Conservation (phyloP, 306 rosid species). For the Quercus parvula region DNA sequence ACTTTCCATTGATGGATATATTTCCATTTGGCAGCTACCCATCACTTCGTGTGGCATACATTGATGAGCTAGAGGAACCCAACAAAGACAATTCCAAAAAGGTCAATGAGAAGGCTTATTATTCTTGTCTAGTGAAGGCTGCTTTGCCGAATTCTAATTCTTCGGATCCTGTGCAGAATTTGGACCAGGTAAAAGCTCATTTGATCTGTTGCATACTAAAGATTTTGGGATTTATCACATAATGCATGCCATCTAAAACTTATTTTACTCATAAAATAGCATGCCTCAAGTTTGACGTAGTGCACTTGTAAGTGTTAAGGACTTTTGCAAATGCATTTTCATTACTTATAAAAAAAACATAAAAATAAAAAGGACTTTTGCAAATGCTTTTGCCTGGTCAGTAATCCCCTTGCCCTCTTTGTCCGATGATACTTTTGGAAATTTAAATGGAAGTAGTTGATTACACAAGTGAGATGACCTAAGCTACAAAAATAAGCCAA, state of each 20-base stretch:
- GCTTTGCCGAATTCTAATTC: slow-evolving; percentile 81
- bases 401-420: neutral
- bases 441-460: neutral
- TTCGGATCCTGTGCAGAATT: slow-evolving; percentile 75
- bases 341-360: too few species aligned
- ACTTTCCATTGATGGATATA: slow-evolving; percentile 4
- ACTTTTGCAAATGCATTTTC: neutral
- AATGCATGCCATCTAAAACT: neutral
- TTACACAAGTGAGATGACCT: neutral
- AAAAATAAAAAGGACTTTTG: neutral
- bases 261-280: neutral
- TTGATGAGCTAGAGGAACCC: slow-evolving; percentile 93
- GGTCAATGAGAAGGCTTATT: slow-evolving; percentile 73
- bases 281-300: neutral
- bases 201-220: neutral
- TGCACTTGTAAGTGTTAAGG: neutral
- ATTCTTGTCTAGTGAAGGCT: slow-evolving; percentile 89
- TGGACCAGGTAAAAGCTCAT: slow-evolving; percentile 66
- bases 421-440: neutral
- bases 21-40: slow-evolving; percentile 64
- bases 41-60: slow-evolving; percentile 92
- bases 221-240: neutral
- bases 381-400: neutral
- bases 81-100: slow-evolving; percentile 74
- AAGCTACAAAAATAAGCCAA: neutral